These are phyloP conservation scores for Suhomyces pyralidae DNA, from an alignment of 805 yeast genomes.

Conservation along the genomic window DNA sequence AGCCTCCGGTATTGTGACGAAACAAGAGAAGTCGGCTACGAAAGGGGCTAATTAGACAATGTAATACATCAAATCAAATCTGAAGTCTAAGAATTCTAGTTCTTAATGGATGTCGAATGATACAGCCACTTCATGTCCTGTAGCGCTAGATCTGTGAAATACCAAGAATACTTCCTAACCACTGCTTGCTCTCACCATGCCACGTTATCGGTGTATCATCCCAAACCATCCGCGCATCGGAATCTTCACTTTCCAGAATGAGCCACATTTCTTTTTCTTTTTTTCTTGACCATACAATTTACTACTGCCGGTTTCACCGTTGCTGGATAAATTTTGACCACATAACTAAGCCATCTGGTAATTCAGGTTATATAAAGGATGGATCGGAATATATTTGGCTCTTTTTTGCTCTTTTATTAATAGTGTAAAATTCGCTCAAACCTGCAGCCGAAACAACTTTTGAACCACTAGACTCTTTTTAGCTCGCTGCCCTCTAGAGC, in stretches of 20 bases:
- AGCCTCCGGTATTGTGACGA: not conserved
- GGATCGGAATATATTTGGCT: not conserved
- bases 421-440: not conserved
- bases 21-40: not conserved
- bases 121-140: not conserved
- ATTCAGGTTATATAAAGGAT: not conserved
- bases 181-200: not conserved
- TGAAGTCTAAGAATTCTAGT: not conserved
- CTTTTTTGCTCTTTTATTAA: not conserved
- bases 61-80: not conserved
- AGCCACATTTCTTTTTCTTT: slow-evolving; percentile 1
- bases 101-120: not conserved
- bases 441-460: not conserved
- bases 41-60: not conserved
- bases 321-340: not conserved
- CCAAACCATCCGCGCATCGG: not conserved
- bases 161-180: not conserved
- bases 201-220: not conserved
- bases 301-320: not conserved
- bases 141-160: not conserved
- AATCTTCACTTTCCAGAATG: not conserved
- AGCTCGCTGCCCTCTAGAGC: not conserved
- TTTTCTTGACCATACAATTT: not conserved
- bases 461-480: not conserved
- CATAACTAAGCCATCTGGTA: not conserved